Evolutionary conservation across 345 rosid genomes (phyloP), one percentile per base, ranked within the genome.

Genomic region (Gossypium longicalyx): DNA sequence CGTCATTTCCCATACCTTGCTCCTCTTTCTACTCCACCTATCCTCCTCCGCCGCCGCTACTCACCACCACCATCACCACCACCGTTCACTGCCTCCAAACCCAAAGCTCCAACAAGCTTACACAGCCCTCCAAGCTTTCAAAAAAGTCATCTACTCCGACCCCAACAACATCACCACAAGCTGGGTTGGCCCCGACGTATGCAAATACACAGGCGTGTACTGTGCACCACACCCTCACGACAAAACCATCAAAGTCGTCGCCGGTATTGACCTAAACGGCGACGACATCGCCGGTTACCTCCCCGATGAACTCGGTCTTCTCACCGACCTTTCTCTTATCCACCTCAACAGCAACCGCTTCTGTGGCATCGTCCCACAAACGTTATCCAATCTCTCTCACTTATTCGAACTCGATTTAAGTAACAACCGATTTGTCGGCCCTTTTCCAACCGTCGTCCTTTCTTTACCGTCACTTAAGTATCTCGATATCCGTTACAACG

Each of bases 361-460:
- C 70, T 92, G 98, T n/a, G 98, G 98, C 12, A 80, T 88, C 75
- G 77, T 94, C 76, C 98, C 98, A 27, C 80, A 57, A 54, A 79
- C 85, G 20, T 52, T 92, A 51, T 67, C 94, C 57, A 86, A 89
- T 51, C 88, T 92, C n/a, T 70, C 92, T 84, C 88, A 73, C 89
- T 92, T 72, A 34, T 83, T 72, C 56, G 98, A 94, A 87, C 94
- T 94, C 20, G 97, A 94, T 79, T 78, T 94, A 34, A 94, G 98
- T 57, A 92, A 90, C 79, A 94, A 94, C 85, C 78, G 98, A 71
- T 94, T 94, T 19, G 97, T 91, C 5, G 97, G 97, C 44, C 86
- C 87, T 63, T 94, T 94, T 58, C 98, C 97, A 1, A 73, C 74
- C 1, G 86, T 82, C 0, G 91, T 92, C 45, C 97, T 94, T 65